Evolutionary conservation across 2,329 filamentous ascomycete genomes (phyloP).

Genomic region (Fusarium sp.): DNA sequence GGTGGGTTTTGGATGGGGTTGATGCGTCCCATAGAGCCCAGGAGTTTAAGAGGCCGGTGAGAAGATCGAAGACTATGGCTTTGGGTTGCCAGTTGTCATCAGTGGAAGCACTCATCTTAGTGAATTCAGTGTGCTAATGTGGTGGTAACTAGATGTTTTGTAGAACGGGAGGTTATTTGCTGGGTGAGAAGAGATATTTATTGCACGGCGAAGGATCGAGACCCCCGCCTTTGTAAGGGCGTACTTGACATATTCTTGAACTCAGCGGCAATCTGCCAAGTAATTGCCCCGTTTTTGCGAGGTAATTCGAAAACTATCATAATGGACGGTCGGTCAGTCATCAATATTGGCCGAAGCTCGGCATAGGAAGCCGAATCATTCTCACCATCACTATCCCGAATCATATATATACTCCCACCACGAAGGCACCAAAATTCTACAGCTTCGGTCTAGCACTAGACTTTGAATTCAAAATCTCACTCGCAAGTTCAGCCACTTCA

Average conservation of each 20-base stretch:
- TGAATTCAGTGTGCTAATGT: rapidly evolving
- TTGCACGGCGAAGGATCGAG: rapidly evolving
- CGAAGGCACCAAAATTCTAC: not conserved
- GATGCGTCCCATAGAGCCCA: constrained; percentile 54
- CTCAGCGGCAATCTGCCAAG: not conserved
- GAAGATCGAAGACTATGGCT: constrained; percentile 55
- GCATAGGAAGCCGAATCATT: not conserved
- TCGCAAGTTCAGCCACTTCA: constrained; percentile 52
- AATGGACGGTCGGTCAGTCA: not conserved
- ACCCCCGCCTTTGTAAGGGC: not conserved
- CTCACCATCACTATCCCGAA: too few species aligned
- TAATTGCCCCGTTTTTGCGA: not conserved
- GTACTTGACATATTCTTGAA: not conserved
- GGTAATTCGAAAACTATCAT: not conserved
- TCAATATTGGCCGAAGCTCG: not conserved
- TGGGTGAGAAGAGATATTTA: not conserved
- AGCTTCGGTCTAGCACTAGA: constrained; percentile 9
- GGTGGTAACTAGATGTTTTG: rapidly evolving
- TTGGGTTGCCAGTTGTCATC: constrained; percentile 45
- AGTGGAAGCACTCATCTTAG: rapidly evolving
- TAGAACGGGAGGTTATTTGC: not conserved
- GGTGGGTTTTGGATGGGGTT: constrained; percentile 40
- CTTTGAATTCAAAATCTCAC: constrained; percentile 5
- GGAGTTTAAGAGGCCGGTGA: constrained; percentile 55
- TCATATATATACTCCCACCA: not conserved